Base-by-base conservation (phyloP, 2,329 filamentous ascomycete genomes). In the Fusarium sp. region DNA sequence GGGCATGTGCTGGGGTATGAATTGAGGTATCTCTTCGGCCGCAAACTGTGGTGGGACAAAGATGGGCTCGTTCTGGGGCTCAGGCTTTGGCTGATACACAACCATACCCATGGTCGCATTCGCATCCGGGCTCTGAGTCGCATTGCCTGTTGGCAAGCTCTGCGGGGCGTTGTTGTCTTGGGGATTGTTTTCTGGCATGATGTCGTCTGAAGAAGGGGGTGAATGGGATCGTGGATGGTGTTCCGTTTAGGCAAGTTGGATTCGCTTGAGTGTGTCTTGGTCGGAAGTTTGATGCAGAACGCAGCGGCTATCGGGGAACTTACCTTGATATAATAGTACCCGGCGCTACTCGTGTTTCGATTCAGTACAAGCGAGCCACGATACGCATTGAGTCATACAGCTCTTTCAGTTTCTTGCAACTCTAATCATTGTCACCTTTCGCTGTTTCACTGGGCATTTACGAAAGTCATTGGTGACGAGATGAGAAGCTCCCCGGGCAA, bases 241-340 rank as follows among this genome's bases (percentile, higher is more conserved):
- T 24, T 20, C 0, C 1, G 5, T 14, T 11, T 7, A 8, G 15
- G 22, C 18, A 10, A 24, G 2, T 3, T 14, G 8, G 4, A 9
- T 17, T n/a, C 17, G 20, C 17, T 14, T 11, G 2, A 20, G 6
- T 8, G 11, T 20, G 12, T 24, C 3, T 24, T 10, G 3, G 12
- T 24, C 24, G 8, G 4, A 8, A 8, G 9, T 7, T 11, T 8
- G 1, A 51, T 35, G 30, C 12, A 35, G 6, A 20, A 6, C 6
- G 6, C 17, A 15, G 6, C 20, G 5, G 6, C 22, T 9, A 12
- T 6, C 8, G 4, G 48, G 3, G 10, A 20, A 5, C 17, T 14
- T 6, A n/a, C 24, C 30, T 24, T 51, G 3, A 30, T 51, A 26
- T 53, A 53, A 8, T 6, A 11, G 8, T 15, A 11, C 13, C 8